phyloP scores from a whole-genome alignment of 164 flowering plant species.

The Sedum album region DNA sequence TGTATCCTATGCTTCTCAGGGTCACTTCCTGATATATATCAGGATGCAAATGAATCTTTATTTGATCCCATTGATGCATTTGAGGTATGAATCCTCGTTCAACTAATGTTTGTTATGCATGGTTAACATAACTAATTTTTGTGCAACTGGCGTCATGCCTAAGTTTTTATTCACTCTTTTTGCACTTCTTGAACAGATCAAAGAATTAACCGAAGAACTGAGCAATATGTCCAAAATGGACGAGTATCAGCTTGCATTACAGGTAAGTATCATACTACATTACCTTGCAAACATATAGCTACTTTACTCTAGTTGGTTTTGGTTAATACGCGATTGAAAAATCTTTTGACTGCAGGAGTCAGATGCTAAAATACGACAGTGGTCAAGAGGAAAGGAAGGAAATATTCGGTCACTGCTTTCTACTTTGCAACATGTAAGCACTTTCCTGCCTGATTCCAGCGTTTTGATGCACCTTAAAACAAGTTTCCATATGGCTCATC shows the following conservation, averaged over 20 bases:
- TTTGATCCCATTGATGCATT: constrained; percentile 4
- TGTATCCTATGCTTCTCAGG: not conserved
- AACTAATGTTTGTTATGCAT: not conserved
- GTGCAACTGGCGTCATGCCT: not conserved
- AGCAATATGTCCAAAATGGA: constrained; percentile 17
- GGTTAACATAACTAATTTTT: not conserved
- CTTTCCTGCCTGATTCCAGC: not conserved
- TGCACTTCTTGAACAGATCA: constrained; percentile 25
- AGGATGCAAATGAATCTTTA: constrained; percentile 4
- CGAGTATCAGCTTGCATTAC: constrained; percentile 32
- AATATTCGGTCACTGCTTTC: constrained; percentile 82
- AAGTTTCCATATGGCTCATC: not conserved
- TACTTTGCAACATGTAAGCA: constrained; percentile 78
- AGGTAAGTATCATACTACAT: constrained; percentile 26
- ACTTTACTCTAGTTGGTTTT: not conserved
- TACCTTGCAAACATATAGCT: not conserved
- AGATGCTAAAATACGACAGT: constrained; percentile 55
- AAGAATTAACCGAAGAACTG: constrained; percentile 36
- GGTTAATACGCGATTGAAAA: not conserved
- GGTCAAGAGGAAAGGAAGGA: constrained; percentile 79
- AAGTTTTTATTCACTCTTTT: not conserved
- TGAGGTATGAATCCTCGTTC: not conserved
- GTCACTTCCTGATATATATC: not conserved
- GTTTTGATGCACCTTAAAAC: not conserved
- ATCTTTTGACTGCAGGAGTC: constrained; percentile 35